Percentiles rank a stretch among this genome's conserved stretches.
Evolutionary conservation across 371 early-diverging fungal genomes (phyloP).

Genomic region (Syncephalastrum racemosum): DNA sequence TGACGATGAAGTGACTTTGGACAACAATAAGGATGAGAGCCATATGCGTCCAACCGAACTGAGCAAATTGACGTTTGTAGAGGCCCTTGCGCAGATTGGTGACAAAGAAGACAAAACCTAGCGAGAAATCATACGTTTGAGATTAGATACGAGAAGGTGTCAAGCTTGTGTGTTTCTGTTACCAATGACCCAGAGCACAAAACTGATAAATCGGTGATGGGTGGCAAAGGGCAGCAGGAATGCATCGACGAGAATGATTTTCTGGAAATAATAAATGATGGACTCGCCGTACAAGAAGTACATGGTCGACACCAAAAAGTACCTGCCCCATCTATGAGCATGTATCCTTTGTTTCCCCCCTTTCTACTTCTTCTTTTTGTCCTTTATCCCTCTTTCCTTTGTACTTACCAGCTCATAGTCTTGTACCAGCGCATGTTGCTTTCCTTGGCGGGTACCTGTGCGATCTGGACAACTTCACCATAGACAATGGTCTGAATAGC

Average conservation of each 20-base stretch:
- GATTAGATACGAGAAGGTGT: background rate
- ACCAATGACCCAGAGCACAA: constrained; percentile 83
- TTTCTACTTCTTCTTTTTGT: background rate
- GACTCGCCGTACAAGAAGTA: constrained; percentile 94
- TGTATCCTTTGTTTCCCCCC: no score
- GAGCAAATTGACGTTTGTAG: constrained; percentile 87
- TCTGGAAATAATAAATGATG: constrained; percentile 84
- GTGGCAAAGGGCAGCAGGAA: constrained; percentile 83
- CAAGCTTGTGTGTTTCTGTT: constrained; percentile 3
- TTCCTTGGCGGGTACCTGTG: constrained; percentile 82
- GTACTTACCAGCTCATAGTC: constrained; percentile 76
- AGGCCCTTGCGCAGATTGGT: constrained; percentile 87
- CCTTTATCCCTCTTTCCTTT: background rate
- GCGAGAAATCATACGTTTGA: background rate
- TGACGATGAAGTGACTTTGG: constrained; percentile 91
- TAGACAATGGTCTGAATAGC: constrained; percentile 73
- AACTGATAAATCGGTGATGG: constrained; percentile 94
- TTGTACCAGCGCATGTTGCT: constrained; percentile 89
- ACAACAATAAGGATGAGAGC: constrained; percentile 84
- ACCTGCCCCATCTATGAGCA: constrained; percentile 24
- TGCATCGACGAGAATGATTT: constrained; percentile 76
- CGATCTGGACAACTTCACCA: constrained; percentile 90
- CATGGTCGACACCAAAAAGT: constrained; percentile 80
- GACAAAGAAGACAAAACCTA: constrained; percentile 93
- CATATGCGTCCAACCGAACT: constrained; percentile 98